Evolutionary conservation across 805 yeast species (phyloP), one percentile per base, ranked within the genome.

Genomic region (Candida sonorensis): DNA sequence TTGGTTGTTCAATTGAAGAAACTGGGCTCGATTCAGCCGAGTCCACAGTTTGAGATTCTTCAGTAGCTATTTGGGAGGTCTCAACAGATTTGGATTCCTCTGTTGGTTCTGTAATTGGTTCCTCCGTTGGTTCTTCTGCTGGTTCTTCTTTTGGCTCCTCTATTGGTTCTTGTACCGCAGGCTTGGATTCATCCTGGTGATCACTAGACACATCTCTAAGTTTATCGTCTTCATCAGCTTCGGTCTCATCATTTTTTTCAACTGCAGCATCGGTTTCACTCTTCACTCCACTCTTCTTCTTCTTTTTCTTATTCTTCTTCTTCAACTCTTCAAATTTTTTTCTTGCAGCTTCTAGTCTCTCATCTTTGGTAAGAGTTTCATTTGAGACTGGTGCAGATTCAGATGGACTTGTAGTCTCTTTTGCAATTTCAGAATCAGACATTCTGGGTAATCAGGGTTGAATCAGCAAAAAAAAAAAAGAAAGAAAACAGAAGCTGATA

Each of bases 321-420:
- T 54, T 54, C 30, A 55, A 35, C 21, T 51, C 59, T 31, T 55
- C 61, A 30, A 53, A 52, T 41, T 55, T 58, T 45, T 55, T 55
- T 48, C 60, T 53, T 7, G 64, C 64, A 12, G 51, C 46, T 27
- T 55, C 62, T 10, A 58, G 42, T 36, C 57, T 48, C 33, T 57
- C 58, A 22, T 57, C 62, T 33, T 57, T 55, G 5, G 51, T 35
- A 16, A 55, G 27, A 31, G 54, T 57, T 16, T 45, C 53, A n/a
- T 44, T 53, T 12, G 13, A n/a, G 9, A 16, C 11, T 10, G 41
- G 15, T 18, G 31, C n/a, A 14, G 17, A 15, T 23, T 22, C 12
- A 6, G 11, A 5, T 8, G 23, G 11, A 10, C 11, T 10, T 9
- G 11, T 9, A 18, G 9, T 6, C 11, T 19, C 21, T 19, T 19